A percentile compares a stretch with the other conserved stretches of the same genome.
These are phyloP conservation scores for Posidonia australis DNA, from an alignment of 106 monocot species.

Conservation along the genomic window DNA sequence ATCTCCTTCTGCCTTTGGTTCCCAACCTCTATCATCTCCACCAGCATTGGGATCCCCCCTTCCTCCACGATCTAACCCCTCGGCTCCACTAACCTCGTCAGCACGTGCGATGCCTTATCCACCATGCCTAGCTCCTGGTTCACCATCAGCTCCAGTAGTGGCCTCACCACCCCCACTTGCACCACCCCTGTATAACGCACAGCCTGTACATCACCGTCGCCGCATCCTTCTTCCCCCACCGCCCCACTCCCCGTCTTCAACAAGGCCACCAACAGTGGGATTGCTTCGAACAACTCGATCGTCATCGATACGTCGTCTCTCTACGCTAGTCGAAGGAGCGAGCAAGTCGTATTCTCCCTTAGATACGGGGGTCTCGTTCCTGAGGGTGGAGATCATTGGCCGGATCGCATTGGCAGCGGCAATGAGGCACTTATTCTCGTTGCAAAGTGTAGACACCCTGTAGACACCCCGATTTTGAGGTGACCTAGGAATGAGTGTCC, in stretches of 20 bases:
- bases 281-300: conserved; percentile 66
- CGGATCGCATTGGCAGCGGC: conserved; percentile 32
- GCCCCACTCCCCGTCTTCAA: conserved; percentile 21
- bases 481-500: too few relatives aligned
- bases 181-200: conserved; percentile 13
- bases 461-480: too few relatives aligned
- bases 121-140: conserved; percentile 70
- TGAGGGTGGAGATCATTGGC: too few relatives aligned
- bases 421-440: conserved; percentile 68
- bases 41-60: conserved; percentile 64
- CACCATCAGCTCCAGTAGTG: conserved; percentile 66
- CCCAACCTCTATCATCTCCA: conserved; percentile 59
- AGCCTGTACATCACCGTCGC: conserved; percentile 54
- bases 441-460: too few relatives aligned
- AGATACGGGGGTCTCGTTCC: too few relatives aligned
- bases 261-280: conserved; percentile 48
- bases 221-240: conserved; percentile 65
- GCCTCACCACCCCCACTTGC: conserved; percentile 37
- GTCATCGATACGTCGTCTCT: conserved; percentile 29
- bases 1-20: conserved; percentile 28
- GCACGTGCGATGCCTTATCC: conserved; percentile 18
- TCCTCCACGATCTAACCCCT: conserved; percentile 26
- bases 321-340: conserved; percentile 61
- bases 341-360: not conserved
- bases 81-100: not conserved